Evolutionary conservation across 805 yeast species (phyloP), one percentile per base, ranked within the genome.

Genomic region (Wickerhamiella spandovensis): DNA sequence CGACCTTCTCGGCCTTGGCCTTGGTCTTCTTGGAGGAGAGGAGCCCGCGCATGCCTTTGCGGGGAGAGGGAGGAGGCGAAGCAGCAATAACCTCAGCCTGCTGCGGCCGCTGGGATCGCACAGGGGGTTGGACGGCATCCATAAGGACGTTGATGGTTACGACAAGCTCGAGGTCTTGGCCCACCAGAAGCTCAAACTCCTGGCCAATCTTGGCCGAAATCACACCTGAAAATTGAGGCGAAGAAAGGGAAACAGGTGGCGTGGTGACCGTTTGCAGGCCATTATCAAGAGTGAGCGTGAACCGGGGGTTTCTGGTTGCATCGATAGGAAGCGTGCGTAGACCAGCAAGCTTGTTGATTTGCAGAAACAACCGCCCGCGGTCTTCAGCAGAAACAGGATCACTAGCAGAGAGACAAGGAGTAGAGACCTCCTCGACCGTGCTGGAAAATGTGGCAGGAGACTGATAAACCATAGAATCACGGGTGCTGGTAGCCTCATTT

Each of bases 111-210:
- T 39, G 32, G 17, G 41, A 38, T n/a, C 48, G 46, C 24, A 24
- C 43, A 9, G 61, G 61, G 2, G 61, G 55, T 53, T 73, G 69
- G 60, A 81, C 82, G 12, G 71, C 67, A 47, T 86, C 73, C 67
- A 59, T 59, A 5, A 51, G 39, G 8, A 59, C 57, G 22, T 84
- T 86, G 65, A 88, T 66, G 0, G 95, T 87, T 44, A 89, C 64
- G 39, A 80, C 74, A 43, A 89, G 70, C 54, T 82, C 83, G 23
- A 82, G 70, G 2, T 73, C 67, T 17, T 74, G 77, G 18, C 75
- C 78, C 23, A 82, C 82, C 3, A 81, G 71, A 55, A 82, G 68
- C 64, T 87, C 96, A 63, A 86, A 86, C 60, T 89, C 96, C 60
- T 84, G 86, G 41, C 58, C 58, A 23, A 60, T 54, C 25, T 49